A percentile compares a stretch with the other conserved stretches of the same genome.
Evolutionary conservation across 1,139 yeast species (phyloP).

Genomic region (Casaregolazyma suthepensis): DNA sequence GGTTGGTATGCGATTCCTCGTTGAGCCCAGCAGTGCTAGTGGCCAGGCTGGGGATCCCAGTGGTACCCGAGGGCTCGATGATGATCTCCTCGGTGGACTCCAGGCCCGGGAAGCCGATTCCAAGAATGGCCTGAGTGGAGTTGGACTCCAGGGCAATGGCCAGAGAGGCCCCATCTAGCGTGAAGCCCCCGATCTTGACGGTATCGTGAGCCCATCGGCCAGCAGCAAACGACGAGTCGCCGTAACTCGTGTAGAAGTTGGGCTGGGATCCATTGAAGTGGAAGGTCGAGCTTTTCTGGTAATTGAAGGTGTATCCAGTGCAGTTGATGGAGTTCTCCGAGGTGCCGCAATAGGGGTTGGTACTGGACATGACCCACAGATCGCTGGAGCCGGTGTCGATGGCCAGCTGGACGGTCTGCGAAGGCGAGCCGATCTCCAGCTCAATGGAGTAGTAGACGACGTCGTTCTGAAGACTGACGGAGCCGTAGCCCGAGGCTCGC

Average conservation of each 20-base stretch:
- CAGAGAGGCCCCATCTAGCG: constrained; percentile 37
- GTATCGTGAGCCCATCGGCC: constrained; percentile 50
- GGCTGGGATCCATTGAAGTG: constrained; percentile 18
- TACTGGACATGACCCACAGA: constrained; percentile 47
- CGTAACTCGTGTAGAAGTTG: constrained; percentile 47
- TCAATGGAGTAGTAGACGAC: constrained; percentile 33
- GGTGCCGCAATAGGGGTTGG: constrained; percentile 30
- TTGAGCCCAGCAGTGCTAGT: constrained; percentile 1
- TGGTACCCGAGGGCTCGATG: constrained; percentile 4
- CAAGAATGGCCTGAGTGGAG: constrained; percentile 45
- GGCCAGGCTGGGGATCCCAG: constrained; percentile 2
- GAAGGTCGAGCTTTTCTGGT: constrained; percentile 19
- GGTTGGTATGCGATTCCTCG: not conserved
- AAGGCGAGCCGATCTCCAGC: constrained; percentile 36
- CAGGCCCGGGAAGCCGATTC: constrained; percentile 44
- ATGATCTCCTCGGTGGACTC: constrained; percentile 36
- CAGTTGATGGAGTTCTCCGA: not conserved
- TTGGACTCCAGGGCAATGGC: constrained; percentile 44
- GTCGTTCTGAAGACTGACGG: constrained; percentile 18
- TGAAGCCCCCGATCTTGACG: constrained; percentile 35
- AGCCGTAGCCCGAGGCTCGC: constrained; percentile 3
- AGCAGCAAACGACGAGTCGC: constrained; percentile 44
- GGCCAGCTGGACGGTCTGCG: constrained; percentile 31
- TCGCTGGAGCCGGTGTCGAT: constrained; percentile 48
- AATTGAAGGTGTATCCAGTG: constrained; percentile 16